Evolutionary conservation across 192 early-diverging fungal genomes (phyloP).

Genomic region (Coemansia sp.): DNA sequence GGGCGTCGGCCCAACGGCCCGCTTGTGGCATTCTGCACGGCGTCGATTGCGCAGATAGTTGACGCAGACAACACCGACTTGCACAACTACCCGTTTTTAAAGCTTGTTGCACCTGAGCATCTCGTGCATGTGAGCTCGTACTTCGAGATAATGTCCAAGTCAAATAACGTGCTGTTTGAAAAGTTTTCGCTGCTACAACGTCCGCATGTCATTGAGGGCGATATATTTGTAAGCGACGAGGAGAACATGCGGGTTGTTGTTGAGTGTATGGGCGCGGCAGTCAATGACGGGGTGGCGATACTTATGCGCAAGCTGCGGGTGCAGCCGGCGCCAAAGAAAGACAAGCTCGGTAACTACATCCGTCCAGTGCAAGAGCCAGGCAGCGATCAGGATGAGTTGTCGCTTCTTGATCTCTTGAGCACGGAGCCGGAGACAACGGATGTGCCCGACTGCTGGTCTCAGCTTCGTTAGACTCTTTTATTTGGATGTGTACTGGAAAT

Average conservation of each 20-base stretch:
- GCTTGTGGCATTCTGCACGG: constrained; percentile 40
- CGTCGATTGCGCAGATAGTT: constrained; percentile 26
- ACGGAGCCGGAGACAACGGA: constrained; percentile 29
- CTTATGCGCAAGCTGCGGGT: constrained; percentile 1
- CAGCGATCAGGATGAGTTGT: constrained; percentile 28
- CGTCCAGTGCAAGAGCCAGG: constrained; percentile 6
- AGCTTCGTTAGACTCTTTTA: neutral
- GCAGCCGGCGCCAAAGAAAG: constrained; percentile 16
- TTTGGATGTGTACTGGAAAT: neutral
- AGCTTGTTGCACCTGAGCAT: constrained; percentile 48
- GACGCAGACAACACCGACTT: constrained; percentile 39
- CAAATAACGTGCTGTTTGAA: constrained; percentile 38
- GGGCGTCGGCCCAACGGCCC: constrained; percentile 28
- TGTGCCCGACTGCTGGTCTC: constrained; percentile 25
- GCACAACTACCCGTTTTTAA: constrained; percentile 34
- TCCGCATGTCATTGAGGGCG: constrained; percentile 45
- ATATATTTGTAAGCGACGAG: constrained; percentile 27
- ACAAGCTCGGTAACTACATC: constrained; percentile 26
- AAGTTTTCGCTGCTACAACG: constrained; percentile 39
- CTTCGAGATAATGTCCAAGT: constrained; percentile 33
- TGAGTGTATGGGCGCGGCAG: constrained; percentile 33
- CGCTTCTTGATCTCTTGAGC: constrained; percentile 33
- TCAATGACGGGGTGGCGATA: neutral
- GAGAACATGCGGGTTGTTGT: constrained; percentile 33
- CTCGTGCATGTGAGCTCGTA: constrained; percentile 26